These are phyloP conservation scores for Amesomyces nigricolor DNA, from an alignment of 2,329 filamentous ascomycete species.

Conservation along the genomic window DNA sequence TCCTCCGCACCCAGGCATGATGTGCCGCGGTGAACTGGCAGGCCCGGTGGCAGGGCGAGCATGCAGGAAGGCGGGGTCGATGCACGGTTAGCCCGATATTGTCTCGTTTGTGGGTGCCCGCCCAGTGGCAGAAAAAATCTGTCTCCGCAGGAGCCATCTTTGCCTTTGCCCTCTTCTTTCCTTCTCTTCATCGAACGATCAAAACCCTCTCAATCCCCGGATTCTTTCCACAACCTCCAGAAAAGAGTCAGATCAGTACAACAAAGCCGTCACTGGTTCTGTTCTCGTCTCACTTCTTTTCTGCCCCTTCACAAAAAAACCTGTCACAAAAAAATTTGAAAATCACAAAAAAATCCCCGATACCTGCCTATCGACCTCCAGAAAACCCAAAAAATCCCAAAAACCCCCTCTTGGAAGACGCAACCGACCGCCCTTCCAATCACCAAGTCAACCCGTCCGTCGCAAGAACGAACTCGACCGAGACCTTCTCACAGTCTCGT, in stretches of 20 bases:
- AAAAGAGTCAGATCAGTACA: slow-evolving; percentile 49
- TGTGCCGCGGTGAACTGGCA: neutral
- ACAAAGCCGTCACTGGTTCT: slow-evolving; percentile 51
- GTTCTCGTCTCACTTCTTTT: slow-evolving; percentile 51
- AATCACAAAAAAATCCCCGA: slow-evolving; percentile 40
- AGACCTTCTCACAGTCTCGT: slow-evolving; percentile 15
- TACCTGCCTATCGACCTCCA: slow-evolving; percentile 21
- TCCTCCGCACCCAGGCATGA: no score
- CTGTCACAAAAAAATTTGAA: slow-evolving; percentile 57
- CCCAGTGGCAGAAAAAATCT: slow-evolving; percentile 21
- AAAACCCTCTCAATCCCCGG: slow-evolving; percentile 24
- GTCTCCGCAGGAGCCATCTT: slow-evolving; percentile 21
- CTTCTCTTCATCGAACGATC: slow-evolving; percentile 25
- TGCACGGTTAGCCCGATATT: slow-evolving; percentile 18
- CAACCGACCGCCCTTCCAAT: slow-evolving; percentile 8
- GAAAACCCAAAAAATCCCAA: slow-evolving; percentile 33
- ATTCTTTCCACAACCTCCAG: slow-evolving; percentile 38
- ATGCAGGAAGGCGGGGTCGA: neutral
- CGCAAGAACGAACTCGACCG: slow-evolving; percentile 15
- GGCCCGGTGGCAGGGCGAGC: neutral
- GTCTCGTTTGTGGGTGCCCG: slow-evolving; percentile 10
- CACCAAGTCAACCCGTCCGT: slow-evolving; percentile 5
- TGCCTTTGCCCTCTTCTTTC: slow-evolving; percentile 21
- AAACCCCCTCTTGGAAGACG: slow-evolving; percentile 20
- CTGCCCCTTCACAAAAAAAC: slow-evolving; percentile 44